Evolutionary conservation across 2,329 filamentous ascomycete species (phyloP), one percentile per base, ranked within the genome.

Genomic region (Verticillium nonalfalfae): DNA sequence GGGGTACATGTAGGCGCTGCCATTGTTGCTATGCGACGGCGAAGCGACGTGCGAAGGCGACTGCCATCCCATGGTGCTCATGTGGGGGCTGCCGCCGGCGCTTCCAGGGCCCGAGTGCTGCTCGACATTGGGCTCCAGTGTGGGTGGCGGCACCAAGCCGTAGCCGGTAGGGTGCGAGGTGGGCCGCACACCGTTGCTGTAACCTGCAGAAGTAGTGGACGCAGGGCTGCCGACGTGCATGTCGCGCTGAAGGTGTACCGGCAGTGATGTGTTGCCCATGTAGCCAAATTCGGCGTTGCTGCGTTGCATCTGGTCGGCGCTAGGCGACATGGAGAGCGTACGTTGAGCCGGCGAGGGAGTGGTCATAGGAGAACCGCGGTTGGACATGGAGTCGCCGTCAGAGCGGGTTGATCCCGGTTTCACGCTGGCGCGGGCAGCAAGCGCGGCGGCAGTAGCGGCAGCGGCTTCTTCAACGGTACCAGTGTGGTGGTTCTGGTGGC

Each of bases 391-490:
- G 62, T 90, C 88, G 54, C 86, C 88, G 62, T 92, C 90, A 1
- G 89, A 91, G 52, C 86, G 85, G 64, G 83, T 75, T 64, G 85
- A 74, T 59, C 70, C 70, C 34, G 75, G 73, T 52, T 74, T 75
- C 63, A 75, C 78, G 15, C 68, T 70, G 18, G 72, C 70, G 59
- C 78, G 75, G 21, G 79, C 79, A 1, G 93, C 91, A 66, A 97
- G 81, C 59, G 91, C 93, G 52, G 93, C 93, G 38, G 91, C 93
- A 0, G 93, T 97, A 4, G 93, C 91, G 3, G 88, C 91, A 2
- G 93, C 93, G 9, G 94, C 92, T 74, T 98, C 94, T 74, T 97
- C 94, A 15, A 97, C 90, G 0, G 93, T 97, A 52, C 94, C 95
- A 21, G 90, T 96, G 74, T 98, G 95, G 70, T 96, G 91, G 68